Percentiles rank a stretch among this genome's conserved stretches.
Conservation (phyloP, 1,284 basidiomycete species). For the Sporisorium exsertum region DNA sequence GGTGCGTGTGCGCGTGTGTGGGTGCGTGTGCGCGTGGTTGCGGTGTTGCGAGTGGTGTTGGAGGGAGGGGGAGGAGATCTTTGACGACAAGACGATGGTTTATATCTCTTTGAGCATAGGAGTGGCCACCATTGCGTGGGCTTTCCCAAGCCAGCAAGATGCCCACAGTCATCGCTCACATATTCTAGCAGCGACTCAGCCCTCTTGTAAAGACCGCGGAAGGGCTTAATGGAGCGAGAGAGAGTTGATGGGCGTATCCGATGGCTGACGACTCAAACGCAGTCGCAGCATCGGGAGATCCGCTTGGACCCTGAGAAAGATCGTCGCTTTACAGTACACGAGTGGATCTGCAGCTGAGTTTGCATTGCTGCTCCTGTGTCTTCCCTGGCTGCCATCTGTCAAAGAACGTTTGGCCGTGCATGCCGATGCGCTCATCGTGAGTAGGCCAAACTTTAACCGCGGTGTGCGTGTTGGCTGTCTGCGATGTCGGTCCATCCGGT, state of each 20-base stretch:
- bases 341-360: neutral
- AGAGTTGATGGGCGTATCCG: neutral
- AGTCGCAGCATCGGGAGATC: neutral
- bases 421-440: neutral
- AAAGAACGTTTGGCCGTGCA: neutral
- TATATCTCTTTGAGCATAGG: no score
- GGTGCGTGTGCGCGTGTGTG: no score
- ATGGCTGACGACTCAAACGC: neutral
- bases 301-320: constrained; percentile 5
- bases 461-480: neutral
- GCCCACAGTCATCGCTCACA: no score
- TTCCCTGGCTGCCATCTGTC: neutral
- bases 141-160: no score
- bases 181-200: no score
- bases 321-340: neutral
- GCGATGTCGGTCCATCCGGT: neutral
- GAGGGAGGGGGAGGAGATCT: no score
- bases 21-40: no score
- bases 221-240: no score
- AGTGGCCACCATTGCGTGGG: no score
- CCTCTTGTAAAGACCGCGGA: no score
- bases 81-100: no score
- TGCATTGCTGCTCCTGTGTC: neutral
- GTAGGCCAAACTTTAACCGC: neutral
- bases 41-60: no score